These are phyloP conservation scores for Saccharomyces pastorianus DNA, from an alignment of 1,139 yeast species.

Conservation along the genomic window DNA sequence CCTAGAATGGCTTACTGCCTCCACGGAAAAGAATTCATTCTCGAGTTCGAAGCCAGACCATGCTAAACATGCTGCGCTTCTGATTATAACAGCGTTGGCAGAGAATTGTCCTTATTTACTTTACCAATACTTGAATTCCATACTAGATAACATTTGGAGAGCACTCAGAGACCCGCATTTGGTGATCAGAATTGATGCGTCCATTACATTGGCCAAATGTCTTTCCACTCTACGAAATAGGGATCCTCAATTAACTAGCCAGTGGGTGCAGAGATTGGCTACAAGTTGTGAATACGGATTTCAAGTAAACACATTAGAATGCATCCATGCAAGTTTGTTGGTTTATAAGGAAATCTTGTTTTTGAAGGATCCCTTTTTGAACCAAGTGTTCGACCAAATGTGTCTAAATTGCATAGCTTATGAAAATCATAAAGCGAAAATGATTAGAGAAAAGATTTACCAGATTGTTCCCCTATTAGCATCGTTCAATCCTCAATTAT, in stretches of 20 bases:
- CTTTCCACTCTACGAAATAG: slow-evolving; percentile 71
- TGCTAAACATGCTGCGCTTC: slow-evolving; percentile 84
- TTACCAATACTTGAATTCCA: slow-evolving; percentile 68
- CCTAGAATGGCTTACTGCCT: slow-evolving; percentile 77
- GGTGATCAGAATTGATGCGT: slow-evolving; percentile 74
- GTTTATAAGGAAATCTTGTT: slow-evolving; percentile 72
- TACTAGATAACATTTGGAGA: slow-evolving; percentile 81
- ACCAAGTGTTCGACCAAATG: slow-evolving; percentile 65
- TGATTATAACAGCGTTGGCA: slow-evolving; percentile 77
- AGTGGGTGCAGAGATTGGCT: slow-evolving; percentile 67
- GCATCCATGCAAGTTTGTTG: slow-evolving; percentile 76
- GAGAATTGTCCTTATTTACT: slow-evolving; percentile 79
- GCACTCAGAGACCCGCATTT: slow-evolving; percentile 75
- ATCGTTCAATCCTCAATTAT: slow-evolving; percentile 63
- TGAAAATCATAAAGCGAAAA: slow-evolving; percentile 67
- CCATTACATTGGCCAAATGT: slow-evolving; percentile 70
- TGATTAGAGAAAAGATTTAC: slow-evolving; percentile 77
- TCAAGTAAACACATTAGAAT: slow-evolving; percentile 47
- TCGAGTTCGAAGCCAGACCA: slow-evolving; percentile 67
- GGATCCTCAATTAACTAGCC: slow-evolving; percentile 59
- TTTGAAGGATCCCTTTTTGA: slow-evolving; percentile 57
- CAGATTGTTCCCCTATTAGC: slow-evolving; percentile 77
- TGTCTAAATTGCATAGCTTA: slow-evolving; percentile 74
- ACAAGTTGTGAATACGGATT: slow-evolving; percentile 52
- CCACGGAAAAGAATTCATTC: slow-evolving; percentile 28